phyloP scores from a whole-genome alignment of 176 grass and related monocot genomes.

The Canna indica region DNA sequence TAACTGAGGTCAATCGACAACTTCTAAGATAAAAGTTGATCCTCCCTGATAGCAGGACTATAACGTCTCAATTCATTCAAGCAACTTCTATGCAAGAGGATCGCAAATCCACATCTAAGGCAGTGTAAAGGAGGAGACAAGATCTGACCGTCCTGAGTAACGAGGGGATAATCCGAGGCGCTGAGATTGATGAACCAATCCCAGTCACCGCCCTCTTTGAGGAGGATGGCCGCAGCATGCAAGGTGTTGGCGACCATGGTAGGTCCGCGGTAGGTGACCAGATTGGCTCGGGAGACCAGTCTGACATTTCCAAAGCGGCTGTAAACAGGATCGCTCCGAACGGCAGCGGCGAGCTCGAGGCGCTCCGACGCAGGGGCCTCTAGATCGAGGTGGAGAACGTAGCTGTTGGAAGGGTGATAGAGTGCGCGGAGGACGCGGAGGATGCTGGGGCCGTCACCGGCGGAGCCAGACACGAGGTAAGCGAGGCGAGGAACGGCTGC shows the following conservation, averaged over 20 bases:
- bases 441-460: neutral
- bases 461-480: conserved; percentile 8
- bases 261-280: conserved; percentile 8
- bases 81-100: no score
- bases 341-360: neutral
- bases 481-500: neutral
- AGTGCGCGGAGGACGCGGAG: neutral
- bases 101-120: no score
- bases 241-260: conserved; percentile 14
- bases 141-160: conserved; percentile 15
- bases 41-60: no score
- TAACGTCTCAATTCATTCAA: no score
- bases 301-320: conserved; percentile 4
- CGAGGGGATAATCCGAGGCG: conserved; percentile 14
- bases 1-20: no score
- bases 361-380: conserved; percentile 4
- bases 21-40: no score
- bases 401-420: neutral
- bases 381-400: conserved; percentile 13
- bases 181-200: conserved; percentile 20
- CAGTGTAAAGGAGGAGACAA: neutral
- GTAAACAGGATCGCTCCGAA: neutral
- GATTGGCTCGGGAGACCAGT: neutral
- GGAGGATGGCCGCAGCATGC: conserved; percentile 11
- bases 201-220: conserved; percentile 7